Percentiles rank a stretch among this genome's conserved stretches.
Conservation (phyloP, 2,329 filamentous ascomycete genomes). For the Zymoseptoria passerinii region DNA sequence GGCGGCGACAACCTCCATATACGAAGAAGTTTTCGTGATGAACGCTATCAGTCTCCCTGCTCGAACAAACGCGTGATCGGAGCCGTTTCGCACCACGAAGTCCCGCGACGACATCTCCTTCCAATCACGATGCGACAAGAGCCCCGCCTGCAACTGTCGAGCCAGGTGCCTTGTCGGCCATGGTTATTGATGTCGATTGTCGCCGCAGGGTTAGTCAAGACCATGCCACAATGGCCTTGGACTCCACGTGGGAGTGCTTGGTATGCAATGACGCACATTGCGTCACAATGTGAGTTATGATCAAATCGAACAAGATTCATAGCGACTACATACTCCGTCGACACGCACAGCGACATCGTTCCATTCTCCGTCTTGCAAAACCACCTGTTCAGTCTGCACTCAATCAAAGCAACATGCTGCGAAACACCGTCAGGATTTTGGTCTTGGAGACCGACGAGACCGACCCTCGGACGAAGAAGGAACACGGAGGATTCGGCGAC, state of each 20-base stretch:
- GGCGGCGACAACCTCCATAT: neutral
- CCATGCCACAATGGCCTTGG: neutral
- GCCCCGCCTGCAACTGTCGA: neutral
- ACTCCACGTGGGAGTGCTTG: neutral
- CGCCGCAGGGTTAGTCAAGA: neutral
- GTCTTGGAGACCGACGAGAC: constrained; percentile 53
- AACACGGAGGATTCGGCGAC: constrained; percentile 47
- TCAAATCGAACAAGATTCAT: neutral
- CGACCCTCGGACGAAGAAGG: constrained; percentile 43
- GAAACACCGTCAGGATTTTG: constrained; percentile 37
- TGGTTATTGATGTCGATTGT: neutral
- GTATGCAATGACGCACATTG: neutral
- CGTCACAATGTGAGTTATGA: neutral
- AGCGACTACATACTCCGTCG: neutral
- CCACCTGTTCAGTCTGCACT: neutral
- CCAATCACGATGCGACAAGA: neutral
- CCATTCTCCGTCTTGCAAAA: neutral
- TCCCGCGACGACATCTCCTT: neutral
- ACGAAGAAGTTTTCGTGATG: neutral
- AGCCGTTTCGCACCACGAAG: neutral
- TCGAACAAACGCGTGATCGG: neutral
- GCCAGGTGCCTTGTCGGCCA: neutral
- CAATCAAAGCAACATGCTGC: neutral
- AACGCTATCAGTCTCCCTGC: neutral
- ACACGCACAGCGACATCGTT: neutral